Evolutionary conservation across 2,329 filamentous ascomycete species (phyloP), one percentile per base, ranked within the genome.

Genomic region (Botrytis galanthina): DNA sequence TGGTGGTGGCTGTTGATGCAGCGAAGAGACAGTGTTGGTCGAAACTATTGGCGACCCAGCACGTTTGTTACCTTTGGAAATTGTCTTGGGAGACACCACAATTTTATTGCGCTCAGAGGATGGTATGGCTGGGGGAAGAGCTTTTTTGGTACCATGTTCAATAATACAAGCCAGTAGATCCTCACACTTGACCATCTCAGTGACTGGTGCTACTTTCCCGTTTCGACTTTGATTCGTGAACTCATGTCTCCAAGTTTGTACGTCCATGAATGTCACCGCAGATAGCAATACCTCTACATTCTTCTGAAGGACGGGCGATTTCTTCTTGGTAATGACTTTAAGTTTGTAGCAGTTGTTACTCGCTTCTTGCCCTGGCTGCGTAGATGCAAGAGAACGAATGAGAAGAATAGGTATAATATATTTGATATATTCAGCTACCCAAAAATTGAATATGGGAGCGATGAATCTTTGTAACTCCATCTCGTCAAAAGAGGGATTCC

Each of bases 91-190:
- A 67, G 32, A 37, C 26, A 20, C 32, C 8, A 7, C n/a, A 20
- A 1, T 39, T 26, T 12, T 9, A 22, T 39, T n/a, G 14, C 10
- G 32, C 37, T 39, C n/a, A 4, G 9, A 39, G 20, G 35, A 20
- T 39, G 35, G 1, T 39, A 16, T 29, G 29, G 35, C 26, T 54
- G 64, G 26, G 39, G 35, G 22, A 16, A 67, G 22, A 9, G 46
- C 64, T n/a, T 39, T 3, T 26, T 29, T 54, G 3, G 46, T 67
- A 10, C 64, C 64, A 35, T 67, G 64, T 18, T 54, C 80, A 78
- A 70, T 78, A 73, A 20, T 83, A 75, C 62, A 78, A 77, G 48
- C 37, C 64, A 67, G 20, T 9, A 67, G 29, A 54, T 39, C 35
- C 64, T 67, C 46, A 37, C 64, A 67, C 35, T n/a, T 39, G 46